Percentiles rank a stretch among this genome's conserved stretches.
Evolutionary conservation across 2,329 filamentous ascomycete species (phyloP).

Genomic region (Pseudogymnoascus sp.): DNA sequence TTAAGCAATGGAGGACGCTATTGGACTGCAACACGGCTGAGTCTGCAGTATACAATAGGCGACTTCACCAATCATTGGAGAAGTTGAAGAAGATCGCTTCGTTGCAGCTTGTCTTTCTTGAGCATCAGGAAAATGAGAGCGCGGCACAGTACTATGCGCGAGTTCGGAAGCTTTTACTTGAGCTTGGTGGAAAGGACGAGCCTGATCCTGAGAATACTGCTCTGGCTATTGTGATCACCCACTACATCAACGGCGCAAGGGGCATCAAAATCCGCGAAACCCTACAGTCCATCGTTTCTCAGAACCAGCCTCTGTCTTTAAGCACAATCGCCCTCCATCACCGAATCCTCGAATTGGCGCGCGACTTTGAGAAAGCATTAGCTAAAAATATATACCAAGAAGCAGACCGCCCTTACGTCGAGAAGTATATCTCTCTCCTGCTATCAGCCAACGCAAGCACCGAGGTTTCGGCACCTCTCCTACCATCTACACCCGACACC

Average conservation of each 20-base stretch:
- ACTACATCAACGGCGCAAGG: conserved; percentile 47
- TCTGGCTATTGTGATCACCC: conserved; percentile 28
- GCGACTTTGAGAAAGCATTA: conserved; percentile 47
- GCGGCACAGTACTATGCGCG: conserved; percentile 42
- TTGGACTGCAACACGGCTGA: conserved; percentile 29
- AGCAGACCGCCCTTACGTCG: conserved; percentile 31
- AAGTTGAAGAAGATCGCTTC: conserved; percentile 43
- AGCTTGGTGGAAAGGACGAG: conserved; percentile 25
- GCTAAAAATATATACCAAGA: conserved; percentile 39
- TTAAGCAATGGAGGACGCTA: conserved; percentile 39
- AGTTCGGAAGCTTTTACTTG: conserved; percentile 32
- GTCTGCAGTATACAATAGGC: conserved; percentile 42
- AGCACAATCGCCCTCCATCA: conserved; percentile 29
- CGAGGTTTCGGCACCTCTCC: neutral
- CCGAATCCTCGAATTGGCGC: conserved; percentile 46
- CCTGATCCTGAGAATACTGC: conserved; percentile 14
- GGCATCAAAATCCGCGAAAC: conserved; percentile 37
- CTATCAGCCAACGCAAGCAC: conserved; percentile 22
- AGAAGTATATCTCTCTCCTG: conserved; percentile 44
- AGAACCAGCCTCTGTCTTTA: conserved; percentile 16
- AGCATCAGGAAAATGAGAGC: conserved; percentile 46
- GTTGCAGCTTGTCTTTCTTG: conserved; percentile 44
- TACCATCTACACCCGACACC: neutral
- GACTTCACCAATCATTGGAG: conserved; percentile 41
- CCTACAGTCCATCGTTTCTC: conserved; percentile 32